Base-by-base conservation (phyloP, 2,329 filamentous ascomycete genomes). In the Exophiala bonariae region DNA sequence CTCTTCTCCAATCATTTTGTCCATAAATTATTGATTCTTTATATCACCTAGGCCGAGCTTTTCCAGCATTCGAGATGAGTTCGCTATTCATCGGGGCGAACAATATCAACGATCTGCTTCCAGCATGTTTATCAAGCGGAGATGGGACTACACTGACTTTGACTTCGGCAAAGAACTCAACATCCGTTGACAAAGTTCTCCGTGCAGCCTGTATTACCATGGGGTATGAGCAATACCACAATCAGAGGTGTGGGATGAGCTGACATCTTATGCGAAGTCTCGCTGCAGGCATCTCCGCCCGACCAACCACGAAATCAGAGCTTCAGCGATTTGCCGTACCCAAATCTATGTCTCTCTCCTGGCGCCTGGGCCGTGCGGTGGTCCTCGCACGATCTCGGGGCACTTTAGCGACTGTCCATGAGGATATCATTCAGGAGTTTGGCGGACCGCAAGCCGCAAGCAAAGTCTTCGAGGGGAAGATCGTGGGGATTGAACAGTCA, bases 391-490 rank as follows among this genome's bases (percentile, higher is more conserved):
- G 19, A n/a, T 70, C 56, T 8, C 59, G 58, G 39, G 55, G 30
- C 19, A 50, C 44, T 23, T 23, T 81, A 1, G 75, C 77, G 13
- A 73, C 64, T 10, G 77, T 83, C 2, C 79, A 79, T 1, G 78
- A 83, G 62, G 70, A 70, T 2, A 82, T 84, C 49, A 72, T 84
- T 13, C 69, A 76, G 0, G 79, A 6, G 23, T 26, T 26, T 26
- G 11, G 52, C 10, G 52, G 48, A 0, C 56, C 66, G 0, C 67
- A 67, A 3, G 72, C 74, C 0, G 81, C 78, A 1, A 77, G 71
- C 50, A 73, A 84, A 7, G 57, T 85, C n/a, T 84, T 79, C 67
- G 74, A 78, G 47, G 82, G 82, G 20, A 85, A 85, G 65, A 83
- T 85, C 52, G 71, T 82, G 14, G 74, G 74, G 1, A 81, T 84